Conservation (phyloP, 345 rosid genomes). For the Euphorbia tirucalli region DNA sequence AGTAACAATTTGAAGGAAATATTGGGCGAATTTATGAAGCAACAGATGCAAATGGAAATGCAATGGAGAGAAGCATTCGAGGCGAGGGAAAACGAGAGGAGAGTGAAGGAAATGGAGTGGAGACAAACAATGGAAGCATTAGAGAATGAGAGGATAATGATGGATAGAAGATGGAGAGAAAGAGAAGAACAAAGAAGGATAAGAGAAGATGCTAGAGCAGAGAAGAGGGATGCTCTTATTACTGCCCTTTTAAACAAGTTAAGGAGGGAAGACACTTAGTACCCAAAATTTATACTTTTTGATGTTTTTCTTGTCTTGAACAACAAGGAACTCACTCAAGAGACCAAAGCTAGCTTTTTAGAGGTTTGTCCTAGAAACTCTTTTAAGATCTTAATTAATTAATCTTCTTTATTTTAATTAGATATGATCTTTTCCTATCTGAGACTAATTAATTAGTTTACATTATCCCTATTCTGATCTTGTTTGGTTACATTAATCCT, state of each 20-base stretch:
- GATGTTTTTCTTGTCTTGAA: conserved; percentile 20
- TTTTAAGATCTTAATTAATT: conserved; percentile 8
- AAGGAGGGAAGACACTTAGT: conserved; percentile 44
- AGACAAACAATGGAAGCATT: conserved; percentile 72
- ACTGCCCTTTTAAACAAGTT: conserved; percentile 72
- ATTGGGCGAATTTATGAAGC: conserved; percentile 77
- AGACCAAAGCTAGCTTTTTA: not conserved
- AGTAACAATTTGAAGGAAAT: conserved; percentile 44
- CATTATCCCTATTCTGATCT: no score
- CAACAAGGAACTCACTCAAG: not conserved
- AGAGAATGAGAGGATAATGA: conserved; percentile 79
- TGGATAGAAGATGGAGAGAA: conserved; percentile 88
- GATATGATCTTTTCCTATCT: no score
- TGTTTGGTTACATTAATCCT: not conserved
- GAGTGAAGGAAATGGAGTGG: conserved; percentile 84
- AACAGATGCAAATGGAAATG: conserved; percentile 69
- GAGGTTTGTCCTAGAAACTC: conserved; percentile 30
- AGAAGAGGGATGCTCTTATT: conserved; percentile 80
- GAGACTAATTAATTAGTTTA: no score
- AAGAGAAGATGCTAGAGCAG: conserved; percentile 94
- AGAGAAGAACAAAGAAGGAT: conserved; percentile 83
- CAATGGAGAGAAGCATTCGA: conserved; percentile 88
- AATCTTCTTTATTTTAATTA: conserved; percentile 8
- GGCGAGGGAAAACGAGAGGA: conserved; percentile 71
- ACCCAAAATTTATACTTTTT: conserved; percentile 4